Evolutionary conservation across 1,284 basidiomycete species (phyloP).

Genomic region (Pseudozyma sp.): DNA sequence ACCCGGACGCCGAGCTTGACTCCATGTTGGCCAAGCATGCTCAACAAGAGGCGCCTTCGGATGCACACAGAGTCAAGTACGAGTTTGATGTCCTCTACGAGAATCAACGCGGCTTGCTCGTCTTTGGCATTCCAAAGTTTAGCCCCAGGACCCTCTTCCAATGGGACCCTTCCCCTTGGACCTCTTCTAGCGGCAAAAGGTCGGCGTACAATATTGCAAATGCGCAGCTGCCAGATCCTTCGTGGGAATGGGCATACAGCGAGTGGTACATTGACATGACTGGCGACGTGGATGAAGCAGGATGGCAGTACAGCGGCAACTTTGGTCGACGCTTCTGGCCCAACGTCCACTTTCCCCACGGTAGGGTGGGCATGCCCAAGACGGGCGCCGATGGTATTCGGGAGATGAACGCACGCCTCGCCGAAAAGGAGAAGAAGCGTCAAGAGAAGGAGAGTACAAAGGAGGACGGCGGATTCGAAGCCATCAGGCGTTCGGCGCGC

Average conservation of each 20-base stretch:
- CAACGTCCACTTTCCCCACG: constrained; percentile 45
- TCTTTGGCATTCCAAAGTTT: constrained; percentile 67
- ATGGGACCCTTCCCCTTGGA: constrained; percentile 66
- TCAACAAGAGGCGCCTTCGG: constrained; percentile 46
- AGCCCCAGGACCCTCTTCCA: constrained; percentile 62
- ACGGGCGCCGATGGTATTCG: constrained; percentile 42
- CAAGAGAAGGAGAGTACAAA: constrained; percentile 45
- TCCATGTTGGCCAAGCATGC: constrained; percentile 51
- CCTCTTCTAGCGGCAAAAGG: constrained; percentile 46
- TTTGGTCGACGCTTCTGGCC: constrained; percentile 58
- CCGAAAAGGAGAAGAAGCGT: constrained; percentile 37
- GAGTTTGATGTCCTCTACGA: constrained; percentile 67
- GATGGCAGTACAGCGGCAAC: constrained; percentile 66
- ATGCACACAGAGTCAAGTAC: constrained; percentile 47
- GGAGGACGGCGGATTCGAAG: constrained; percentile 65
- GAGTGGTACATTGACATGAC: constrained; percentile 68
- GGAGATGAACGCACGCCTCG: constrained; percentile 50
- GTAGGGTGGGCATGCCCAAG: constrained; percentile 44
- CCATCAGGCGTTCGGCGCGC: constrained; percentile 59
- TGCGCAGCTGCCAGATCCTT: constrained; percentile 66
- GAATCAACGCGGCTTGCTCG: constrained; percentile 64
- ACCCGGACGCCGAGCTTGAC: constrained; percentile 54
- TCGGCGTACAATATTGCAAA: constrained; percentile 64
- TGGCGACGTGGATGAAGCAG: constrained; percentile 66
- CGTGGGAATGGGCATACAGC: constrained; percentile 67